Evolutionary conservation across 306 rosid genomes (phyloP), one percentile per base, ranked within the genome.

Genomic region (Vigna unguiculata): DNA sequence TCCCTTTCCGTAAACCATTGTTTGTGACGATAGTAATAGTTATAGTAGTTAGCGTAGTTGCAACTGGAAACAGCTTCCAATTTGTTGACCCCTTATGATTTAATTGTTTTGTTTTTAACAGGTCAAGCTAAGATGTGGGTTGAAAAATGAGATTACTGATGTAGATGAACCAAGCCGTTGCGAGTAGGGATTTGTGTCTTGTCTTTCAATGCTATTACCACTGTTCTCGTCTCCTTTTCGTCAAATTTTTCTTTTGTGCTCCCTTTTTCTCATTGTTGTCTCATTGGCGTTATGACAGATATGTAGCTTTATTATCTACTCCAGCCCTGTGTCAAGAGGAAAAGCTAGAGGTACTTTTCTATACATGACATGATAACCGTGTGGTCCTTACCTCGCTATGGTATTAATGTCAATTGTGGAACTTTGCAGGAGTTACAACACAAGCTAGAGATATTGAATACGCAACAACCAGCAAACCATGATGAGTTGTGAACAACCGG

Each of bases 141-240:
- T 96, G 92, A 87, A 84, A 67, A 83, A 91, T 74, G 99, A 88
- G 87, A 79, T 96, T 62, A 74, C 97, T 38, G 98, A 96, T 66
- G 96, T 96, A 68, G 99, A 91, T 76, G 97, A 96, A 84, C 99
- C 99, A 61, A 96, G 98, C 73, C 97, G 98, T 6, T 96, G 99
- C 99, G 99, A 96, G 99, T 96, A 87, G 67, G 95, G 75, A 22
- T 20, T 64, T 17, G 76, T 21, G 48, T 61, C 68, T 71, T 34
- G 11, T 46, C 70, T 51, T 24, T 36, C 75, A 34, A 49, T 49
- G 40, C 66, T 51, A 17, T 64, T 7, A 3, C 45, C 41, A 43
- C 58, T 2, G 7, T 60, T 12, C 48, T 22, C 70, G 32, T 62
- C 41, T 20, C 40, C 34, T 63, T 72, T 62, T 55, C 25, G 59